Evolutionary conservation across 2,329 filamentous ascomycete species (phyloP), one percentile per base, ranked within the genome.

Genomic region (Fusarium oligoseptatum): DNA sequence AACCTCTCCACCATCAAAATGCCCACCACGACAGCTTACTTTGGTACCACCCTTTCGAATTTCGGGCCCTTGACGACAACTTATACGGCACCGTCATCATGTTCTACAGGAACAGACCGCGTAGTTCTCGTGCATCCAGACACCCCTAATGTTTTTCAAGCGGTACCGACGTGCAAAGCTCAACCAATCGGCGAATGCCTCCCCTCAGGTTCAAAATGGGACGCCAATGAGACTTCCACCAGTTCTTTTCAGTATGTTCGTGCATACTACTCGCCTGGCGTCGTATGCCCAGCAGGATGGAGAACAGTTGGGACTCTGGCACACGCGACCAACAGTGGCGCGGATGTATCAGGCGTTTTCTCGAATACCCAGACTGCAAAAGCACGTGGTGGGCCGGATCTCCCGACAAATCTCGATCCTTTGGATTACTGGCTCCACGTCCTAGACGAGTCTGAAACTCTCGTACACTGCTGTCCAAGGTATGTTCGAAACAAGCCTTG

Each of bases 61-160:
- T 14, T 64, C 5, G 61, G 61, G 4, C 48, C 61, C 10, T 39
- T 64, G 36, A 56, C 61, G 8, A 64, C 48, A 34, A 56, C 61
- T 50, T 64, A 22, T 14, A 56, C 61, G 34, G 61, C 61, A 4
- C 61, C 61, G 7, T 56, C 48, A 6, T 64, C 60, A 34, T 64
- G 48, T 27, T 32, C 24, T 27, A 56, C 61, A 2, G 22, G 11
- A 7, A 64, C 48, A 20, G 14, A 56, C 20, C 36, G 34, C 22
- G 2, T 56, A 17, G 24, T 34, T 12, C 55, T 34, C 20, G n/a
- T 24, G 17, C 22, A 29, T 24, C 34, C 34, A n/a, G 29, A 24
- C 3, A 24, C 34, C 14, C 20, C 37, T 24, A 10, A 27, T 20
- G 56, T 36, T 14, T 7, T 10, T 24, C 34, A 24, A 12, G 56